Evolutionary conservation across 2,329 filamentous ascomycete species (phyloP).

Genomic region (Alternaria atra): DNA sequence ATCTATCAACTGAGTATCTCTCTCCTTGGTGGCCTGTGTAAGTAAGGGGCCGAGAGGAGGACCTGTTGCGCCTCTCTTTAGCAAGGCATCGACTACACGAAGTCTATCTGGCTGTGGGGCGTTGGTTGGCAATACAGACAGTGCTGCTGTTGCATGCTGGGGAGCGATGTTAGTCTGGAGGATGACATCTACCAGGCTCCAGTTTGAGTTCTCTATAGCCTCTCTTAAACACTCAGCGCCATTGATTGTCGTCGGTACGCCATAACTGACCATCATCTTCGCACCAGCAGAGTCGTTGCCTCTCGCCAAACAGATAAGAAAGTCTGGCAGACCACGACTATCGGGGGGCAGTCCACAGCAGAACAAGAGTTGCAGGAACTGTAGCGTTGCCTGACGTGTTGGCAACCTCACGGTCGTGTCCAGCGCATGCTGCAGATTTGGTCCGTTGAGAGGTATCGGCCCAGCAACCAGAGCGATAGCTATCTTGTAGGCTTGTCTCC

Average conservation of each 20-base stretch:
- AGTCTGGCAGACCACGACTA: slow-evolving; percentile 36
- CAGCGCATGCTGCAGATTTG: slow-evolving; percentile 41
- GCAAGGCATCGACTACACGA: slow-evolving; percentile 34
- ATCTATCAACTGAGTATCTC: slow-evolving; percentile 38
- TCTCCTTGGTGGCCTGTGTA: slow-evolving; percentile 40
- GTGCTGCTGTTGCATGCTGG: slow-evolving; percentile 39
- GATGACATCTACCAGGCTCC: slow-evolving; percentile 38
- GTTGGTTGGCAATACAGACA: slow-evolving; percentile 33
- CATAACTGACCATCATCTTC: slow-evolving; percentile 43
- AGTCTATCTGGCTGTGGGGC: slow-evolving; percentile 34
- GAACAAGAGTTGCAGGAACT: slow-evolving; percentile 44
- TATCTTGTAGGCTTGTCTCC: slow-evolving; percentile 40
- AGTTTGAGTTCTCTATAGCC: slow-evolving; percentile 41
- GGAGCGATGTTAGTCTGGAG: slow-evolving; percentile 35
- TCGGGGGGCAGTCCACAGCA: slow-evolving; percentile 45
- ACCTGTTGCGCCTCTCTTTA: slow-evolving; percentile 42
- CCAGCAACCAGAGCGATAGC: slow-evolving; percentile 42
- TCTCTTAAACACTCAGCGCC: slow-evolving; percentile 42
- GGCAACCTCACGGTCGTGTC: slow-evolving; percentile 42
- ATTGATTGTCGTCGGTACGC: slow-evolving; percentile 40
- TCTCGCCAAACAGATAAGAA: slow-evolving; percentile 42
- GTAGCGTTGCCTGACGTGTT: slow-evolving; percentile 36
- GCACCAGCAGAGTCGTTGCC: slow-evolving; percentile 41
- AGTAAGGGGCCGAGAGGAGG: slow-evolving; percentile 39
- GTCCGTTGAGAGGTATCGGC: slow-evolving; percentile 30